Evolutionary conservation across 176 grass and related monocot species (phyloP).

Genomic region (Bonia amplexicaulis): DNA sequence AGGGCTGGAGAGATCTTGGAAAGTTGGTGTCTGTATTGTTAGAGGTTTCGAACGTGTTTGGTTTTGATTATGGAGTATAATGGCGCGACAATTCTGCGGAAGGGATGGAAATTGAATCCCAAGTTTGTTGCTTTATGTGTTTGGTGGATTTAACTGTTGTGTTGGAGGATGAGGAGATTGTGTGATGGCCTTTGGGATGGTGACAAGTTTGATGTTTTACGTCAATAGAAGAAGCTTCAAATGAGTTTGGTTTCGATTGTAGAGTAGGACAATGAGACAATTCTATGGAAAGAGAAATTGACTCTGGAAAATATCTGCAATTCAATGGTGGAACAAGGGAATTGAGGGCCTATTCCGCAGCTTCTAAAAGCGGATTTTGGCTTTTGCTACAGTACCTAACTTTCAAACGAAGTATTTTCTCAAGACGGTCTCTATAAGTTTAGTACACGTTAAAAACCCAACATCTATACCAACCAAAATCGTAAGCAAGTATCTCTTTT

Average conservation of each 20-base stretch:
- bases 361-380: too few species aligned
- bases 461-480: too few species aligned
- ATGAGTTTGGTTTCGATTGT: neutral
- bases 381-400: too few species aligned
- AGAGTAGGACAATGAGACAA: neutral
- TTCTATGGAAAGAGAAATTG: neutral
- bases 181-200: neutral
- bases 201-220: neutral
- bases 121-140: neutral
- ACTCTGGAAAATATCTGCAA: neutral
- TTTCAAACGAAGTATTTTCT: too few species aligned
- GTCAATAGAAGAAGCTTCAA: neutral
- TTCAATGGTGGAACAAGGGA: neutral
- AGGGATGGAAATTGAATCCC: neutral
- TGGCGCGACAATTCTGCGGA: neutral
- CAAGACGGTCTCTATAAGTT: too few species aligned
- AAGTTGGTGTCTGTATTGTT: neutral
- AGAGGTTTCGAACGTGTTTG: neutral
- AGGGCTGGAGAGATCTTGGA: neutral
- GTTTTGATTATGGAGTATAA: neutral
- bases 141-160: neutral
- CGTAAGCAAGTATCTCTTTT: too few species aligned
- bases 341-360: too few species aligned
- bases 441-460: too few species aligned
- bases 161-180: neutral